Base-by-base conservation (phyloP, 1,284 basidiomycete genomes). In the Apiotrichum gracile region DNA sequence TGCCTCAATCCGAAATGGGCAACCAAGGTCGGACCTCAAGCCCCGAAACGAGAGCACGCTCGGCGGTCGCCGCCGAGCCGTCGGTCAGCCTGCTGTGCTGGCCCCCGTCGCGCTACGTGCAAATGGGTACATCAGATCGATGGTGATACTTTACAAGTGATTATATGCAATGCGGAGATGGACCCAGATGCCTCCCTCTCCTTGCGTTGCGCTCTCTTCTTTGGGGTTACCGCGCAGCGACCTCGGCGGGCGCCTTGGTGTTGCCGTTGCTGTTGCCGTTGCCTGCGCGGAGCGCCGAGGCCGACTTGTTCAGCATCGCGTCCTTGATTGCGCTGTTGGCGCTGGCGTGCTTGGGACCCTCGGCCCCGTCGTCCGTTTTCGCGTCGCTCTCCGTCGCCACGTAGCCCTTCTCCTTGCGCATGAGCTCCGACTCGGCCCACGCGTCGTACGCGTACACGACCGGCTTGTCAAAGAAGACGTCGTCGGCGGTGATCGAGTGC, bases 391-490 rank as follows among this genome's bases (percentile, higher is more conserved):
- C 37, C 2, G 19, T n/a, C 7, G n/a, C 13, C 29, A 10, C 24
- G 5, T 3, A 13, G 3, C 4, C 26, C 10, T 13, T 19, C 19
- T 37, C 40, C 25, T 35, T 47, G 35, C 46, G 41, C 17, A 25
- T 21, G 4, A 33, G 24, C 24, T 47, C 46, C 14, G 46, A 47
- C 57, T 75, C 73, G 39, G 70, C 67, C 55, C 70, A 73, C 22
- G 74, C 74, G 54, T 76, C 74, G 57, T 76, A 76, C 24, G 71
- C 72, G 54, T 74, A 76, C 38, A 56, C 58, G 35, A 71, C 51
- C 8, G 70, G 67, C 49, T 68, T 70, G 31, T 51, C 26, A 14
- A 61, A 49, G 40, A 62, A 61, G n/a, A 68, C 55, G 8, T 62
- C 62, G 55, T 71, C 67, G 21, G 62, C 62, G 3, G 61, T 64